Conservation (phyloP, 139 green algal genomes). For the Chlorella ohadii region DNA sequence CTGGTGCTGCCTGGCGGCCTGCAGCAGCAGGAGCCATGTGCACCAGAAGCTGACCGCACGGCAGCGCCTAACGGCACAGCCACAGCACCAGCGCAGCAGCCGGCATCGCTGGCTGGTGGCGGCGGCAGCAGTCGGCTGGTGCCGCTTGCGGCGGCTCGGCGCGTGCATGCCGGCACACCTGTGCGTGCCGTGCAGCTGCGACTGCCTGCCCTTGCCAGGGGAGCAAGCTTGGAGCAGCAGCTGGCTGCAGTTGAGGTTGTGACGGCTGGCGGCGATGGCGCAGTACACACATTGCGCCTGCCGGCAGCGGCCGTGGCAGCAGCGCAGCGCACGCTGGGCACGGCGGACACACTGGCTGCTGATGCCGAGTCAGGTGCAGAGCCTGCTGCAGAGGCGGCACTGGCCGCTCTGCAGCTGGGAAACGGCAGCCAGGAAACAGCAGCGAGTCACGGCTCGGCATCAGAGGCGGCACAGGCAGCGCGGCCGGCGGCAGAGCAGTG, state of each 20-base stretch:
- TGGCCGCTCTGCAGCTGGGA: neutral
- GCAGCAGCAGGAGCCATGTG: neutral
- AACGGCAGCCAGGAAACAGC: too few relatives aligned
- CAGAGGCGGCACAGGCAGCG: neutral
- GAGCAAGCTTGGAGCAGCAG: neutral
- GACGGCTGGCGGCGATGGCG: slow-evolving; percentile 8
- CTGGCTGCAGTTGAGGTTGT: slow-evolving; percentile 1
- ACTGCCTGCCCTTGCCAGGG: neutral
- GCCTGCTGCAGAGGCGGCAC: neutral
- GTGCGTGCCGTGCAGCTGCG: slow-evolving; percentile 2
- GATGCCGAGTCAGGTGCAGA: neutral
- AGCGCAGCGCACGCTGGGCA: neutral
- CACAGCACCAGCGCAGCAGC: neutral
- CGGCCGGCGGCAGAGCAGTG: neutral
- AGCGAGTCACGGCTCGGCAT: neutral
- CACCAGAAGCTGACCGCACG: neutral
- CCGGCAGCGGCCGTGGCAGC: neutral
- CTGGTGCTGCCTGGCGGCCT: neutral
- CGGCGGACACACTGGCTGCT: too few relatives aligned
- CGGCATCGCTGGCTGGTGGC: neutral
- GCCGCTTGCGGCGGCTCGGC: slow-evolving; percentile 18
- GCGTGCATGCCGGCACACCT: neutral
- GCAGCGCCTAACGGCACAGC: neutral
- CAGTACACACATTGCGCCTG: neutral
- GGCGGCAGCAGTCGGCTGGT: neutral